Evolutionary conservation across 1,284 basidiomycete species (phyloP).

Genomic region (Naganishia albida): DNA sequence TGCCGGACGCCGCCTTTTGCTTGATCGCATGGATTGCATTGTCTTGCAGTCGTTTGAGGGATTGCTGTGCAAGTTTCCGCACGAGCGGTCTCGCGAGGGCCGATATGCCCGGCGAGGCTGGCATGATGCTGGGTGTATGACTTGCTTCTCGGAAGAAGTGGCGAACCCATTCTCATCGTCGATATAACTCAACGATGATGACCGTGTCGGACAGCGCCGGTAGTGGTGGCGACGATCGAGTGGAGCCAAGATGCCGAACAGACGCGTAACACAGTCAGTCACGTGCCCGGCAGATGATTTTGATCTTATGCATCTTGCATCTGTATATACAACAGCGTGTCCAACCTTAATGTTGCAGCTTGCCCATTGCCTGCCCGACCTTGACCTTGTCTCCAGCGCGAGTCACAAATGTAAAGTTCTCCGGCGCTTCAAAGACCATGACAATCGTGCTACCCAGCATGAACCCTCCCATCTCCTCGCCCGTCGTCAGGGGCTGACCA

Average conservation of each 20-base stretch:
- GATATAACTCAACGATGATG: background rate
- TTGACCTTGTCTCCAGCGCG: conserved; percentile 80
- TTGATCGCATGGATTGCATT: conserved; percentile 27
- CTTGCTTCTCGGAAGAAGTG: background rate
- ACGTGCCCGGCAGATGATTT: background rate
- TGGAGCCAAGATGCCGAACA: conserved; percentile 19
- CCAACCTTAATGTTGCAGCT: conserved; percentile 26
- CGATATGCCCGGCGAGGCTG: conserved; percentile 22
- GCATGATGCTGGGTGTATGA: conserved; percentile 7
- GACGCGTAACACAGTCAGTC: conserved; percentile 3
- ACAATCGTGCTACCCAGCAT: conserved; percentile 94
- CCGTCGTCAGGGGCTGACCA: conserved; percentile 82
- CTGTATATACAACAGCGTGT: background rate
- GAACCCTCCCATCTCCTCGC: conserved; percentile 98
- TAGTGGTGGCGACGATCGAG: conserved; percentile 1
- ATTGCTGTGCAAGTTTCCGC: conserved; percentile 25
- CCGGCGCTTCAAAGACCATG: conserved; percentile 92
- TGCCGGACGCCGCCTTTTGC: conserved; percentile 17
- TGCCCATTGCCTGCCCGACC: conserved; percentile 70
- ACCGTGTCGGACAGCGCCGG: conserved; percentile 8
- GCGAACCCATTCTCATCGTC: background rate
- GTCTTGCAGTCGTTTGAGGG: conserved; percentile 22
- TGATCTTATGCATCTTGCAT: background rate
- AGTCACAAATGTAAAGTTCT: conserved; percentile 77
- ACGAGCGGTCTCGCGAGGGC: conserved; percentile 26